These are phyloP conservation scores for Alternaria sp. DNA, from an alignment of 2,329 filamentous ascomycete genomes.

Conservation along the genomic window DNA sequence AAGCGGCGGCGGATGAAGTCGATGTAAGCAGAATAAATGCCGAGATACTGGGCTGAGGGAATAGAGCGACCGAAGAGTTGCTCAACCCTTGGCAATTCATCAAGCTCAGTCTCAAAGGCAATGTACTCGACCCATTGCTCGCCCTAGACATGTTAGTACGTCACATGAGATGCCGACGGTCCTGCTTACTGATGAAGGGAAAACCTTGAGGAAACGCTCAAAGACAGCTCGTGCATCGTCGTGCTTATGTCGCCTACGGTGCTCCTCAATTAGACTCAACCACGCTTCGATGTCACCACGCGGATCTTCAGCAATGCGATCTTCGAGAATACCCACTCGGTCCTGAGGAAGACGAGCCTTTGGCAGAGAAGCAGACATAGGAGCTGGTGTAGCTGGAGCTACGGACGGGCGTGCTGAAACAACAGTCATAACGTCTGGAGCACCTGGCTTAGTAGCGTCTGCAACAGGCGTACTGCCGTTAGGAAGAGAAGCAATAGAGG, in stretches of 20 bases:
- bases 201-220: conserved; percentile 84
- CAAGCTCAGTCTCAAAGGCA: conserved; percentile 86
- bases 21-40: conserved; percentile 91
- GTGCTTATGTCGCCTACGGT: conserved; percentile 80
- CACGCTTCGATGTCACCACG: conserved; percentile 93
- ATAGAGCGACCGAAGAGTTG: conserved; percentile 83
- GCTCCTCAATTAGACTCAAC: conserved; percentile 84
- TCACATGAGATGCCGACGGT: conserved; percentile 12
- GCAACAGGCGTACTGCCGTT: conserved; percentile 53
- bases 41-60: conserved; percentile 79
- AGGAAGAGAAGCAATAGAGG: conserved; percentile 61
- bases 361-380: conserved; percentile 45
- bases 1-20: conserved; percentile 94
- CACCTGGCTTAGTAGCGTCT: conserved; percentile 49
- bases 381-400: conserved; percentile 49
- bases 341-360: conserved; percentile 73
- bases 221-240: conserved; percentile 83
- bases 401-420: conserved; percentile 51
- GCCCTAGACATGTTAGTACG: conserved; percentile 70
- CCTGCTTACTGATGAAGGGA: conserved; percentile 85
- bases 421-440: conserved; percentile 38
- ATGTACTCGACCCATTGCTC: conserved; percentile 91
- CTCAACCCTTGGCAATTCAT: conserved; percentile 82
- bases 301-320: conserved; percentile 89
- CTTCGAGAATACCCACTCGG: conserved; percentile 81